Base-by-base conservation (phyloP, 805 yeast genomes). In the Saturnispora mendoncae region DNA sequence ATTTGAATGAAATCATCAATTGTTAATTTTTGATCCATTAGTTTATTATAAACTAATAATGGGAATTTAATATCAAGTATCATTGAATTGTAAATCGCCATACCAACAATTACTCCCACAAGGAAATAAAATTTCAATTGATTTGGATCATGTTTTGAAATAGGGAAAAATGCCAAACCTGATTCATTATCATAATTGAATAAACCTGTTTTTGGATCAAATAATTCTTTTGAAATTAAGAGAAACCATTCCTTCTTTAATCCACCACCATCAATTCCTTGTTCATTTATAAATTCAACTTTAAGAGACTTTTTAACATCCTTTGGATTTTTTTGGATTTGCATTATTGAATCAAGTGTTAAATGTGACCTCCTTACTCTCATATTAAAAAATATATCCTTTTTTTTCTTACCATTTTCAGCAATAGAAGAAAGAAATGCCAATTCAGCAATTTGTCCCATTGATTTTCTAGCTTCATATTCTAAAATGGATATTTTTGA, bases 241-340 rank as follows among this genome's bases (percentile, higher is more conserved):
- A 77, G 66, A 58, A 92, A 88, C 98, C 98, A 90, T 54, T 90
- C 98, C 54, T 87, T 88, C 52, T 81, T 76, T 44, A 90, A 68
- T 0, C 98, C 98, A 2, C 98, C 97, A 1, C 87, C 97, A 64
- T 90, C 98, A 18, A 90, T 74, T 0, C 97, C 98, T 0, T 88
- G 94, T 55, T 90, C 98, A 45, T 79, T 79, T 4, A 80, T 64
- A 57, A 92, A 90, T 51, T 84, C 88, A 7, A 92, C 80, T 46
- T 76, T 71, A 24, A 90, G 60, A 2, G 85, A 73, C 54, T 88
- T 87, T 51, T 81, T 77, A 44, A 87, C 66, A 52, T 84, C 84
- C 9, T 58, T 57, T 32, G 66, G 68, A 51, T 76, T 76, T 3
- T 67, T 60, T 50, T 77, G 72, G 27, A 82, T 74, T 25, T 75